Evolutionary conservation across 2,329 filamentous ascomycete genomes (phyloP).

Genomic region (Paracoccidioides lutzii): DNA sequence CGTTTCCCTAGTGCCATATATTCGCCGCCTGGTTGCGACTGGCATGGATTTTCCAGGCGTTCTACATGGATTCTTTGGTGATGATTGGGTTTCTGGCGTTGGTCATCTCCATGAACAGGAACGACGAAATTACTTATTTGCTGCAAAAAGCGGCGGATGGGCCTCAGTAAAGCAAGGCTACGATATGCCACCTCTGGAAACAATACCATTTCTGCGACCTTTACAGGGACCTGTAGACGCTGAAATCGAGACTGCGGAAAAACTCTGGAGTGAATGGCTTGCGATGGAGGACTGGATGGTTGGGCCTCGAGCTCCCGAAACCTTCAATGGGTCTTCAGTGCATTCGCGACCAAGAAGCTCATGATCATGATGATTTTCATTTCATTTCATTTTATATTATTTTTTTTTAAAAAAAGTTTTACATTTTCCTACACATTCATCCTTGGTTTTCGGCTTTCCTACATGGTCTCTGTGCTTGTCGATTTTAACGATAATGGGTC

Average conservation of each 20-base stretch:
- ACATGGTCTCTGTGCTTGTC: too few relatives aligned
- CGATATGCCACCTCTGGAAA: slow-evolving; percentile 72
- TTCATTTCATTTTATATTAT: neutral
- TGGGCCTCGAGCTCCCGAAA: slow-evolving; percentile 59
- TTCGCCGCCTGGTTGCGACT: slow-evolving; percentile 78
- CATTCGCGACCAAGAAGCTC: slow-evolving; percentile 22
- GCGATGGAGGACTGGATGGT: slow-evolving; percentile 99
- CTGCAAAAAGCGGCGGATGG: slow-evolving; percentile 87
- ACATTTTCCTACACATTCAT: too few relatives aligned
- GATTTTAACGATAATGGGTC: too few relatives aligned
- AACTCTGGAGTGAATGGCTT: slow-evolving; percentile 85
- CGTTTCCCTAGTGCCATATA: slow-evolving; percentile 72
- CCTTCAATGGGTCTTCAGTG: slow-evolving; percentile 26
- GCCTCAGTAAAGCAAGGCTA: slow-evolving; percentile 78
- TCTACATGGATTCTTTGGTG: slow-evolving; percentile 94
- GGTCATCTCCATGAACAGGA: slow-evolving; percentile 78
- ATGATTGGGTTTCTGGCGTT: slow-evolving; percentile 72
- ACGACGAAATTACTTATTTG: slow-evolving; percentile 86
- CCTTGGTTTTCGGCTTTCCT: too few relatives aligned
- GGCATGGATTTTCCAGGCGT: slow-evolving; percentile 78
- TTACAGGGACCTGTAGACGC: slow-evolving; percentile 62
- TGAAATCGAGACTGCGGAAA: slow-evolving; percentile 73
- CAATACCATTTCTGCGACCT: slow-evolving; percentile 73
- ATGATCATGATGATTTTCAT: slow-evolving; percentile 13
- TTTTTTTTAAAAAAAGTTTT: neutral